Conservation (phyloP, 2,329 filamentous ascomycete species). For the Pseudocercospora vitis region DNA sequence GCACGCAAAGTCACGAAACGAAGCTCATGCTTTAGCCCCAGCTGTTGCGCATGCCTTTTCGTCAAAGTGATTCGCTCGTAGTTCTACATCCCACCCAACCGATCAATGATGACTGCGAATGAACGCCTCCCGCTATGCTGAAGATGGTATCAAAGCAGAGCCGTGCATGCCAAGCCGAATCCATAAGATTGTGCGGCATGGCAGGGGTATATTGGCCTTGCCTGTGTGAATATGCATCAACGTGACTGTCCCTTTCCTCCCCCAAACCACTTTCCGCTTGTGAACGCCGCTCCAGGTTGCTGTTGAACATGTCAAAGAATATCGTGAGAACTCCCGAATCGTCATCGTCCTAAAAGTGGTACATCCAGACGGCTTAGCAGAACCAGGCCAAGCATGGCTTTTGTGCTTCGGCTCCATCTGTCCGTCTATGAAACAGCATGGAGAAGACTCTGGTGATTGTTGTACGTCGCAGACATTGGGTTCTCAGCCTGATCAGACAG, state of each 20-base stretch:
- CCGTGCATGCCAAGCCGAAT: background rate
- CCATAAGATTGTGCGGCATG: background rate
- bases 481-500: constrained; percentile 66
- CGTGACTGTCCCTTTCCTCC: background rate
- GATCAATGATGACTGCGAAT: constrained; percentile 2
- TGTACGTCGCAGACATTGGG: constrained; percentile 27
- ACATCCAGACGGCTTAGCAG: too few species aligned
- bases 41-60: background rate
- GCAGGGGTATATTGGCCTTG: constrained; percentile 4
- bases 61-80: background rate
- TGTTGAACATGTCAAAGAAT: constrained; percentile 3
- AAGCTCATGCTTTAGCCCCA: background rate
- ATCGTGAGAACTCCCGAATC: background rate
- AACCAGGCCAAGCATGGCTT: too few species aligned
- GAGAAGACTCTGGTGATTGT: constrained; percentile 20
- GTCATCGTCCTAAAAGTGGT: background rate
- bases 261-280: constrained; percentile 3
- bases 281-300: constrained; percentile 1
- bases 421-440: background rate
- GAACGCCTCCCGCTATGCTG: constrained; percentile 9
- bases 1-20: background rate
- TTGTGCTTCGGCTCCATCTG: too few species aligned
- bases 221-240: constrained; percentile 6
- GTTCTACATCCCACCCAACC: constrained; percentile 7
- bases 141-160: background rate